Percentiles rank a stretch among this genome's conserved stretches.
Conservation (phyloP, 176 grass and related monocot genomes). For the Zea luxurians region DNA sequence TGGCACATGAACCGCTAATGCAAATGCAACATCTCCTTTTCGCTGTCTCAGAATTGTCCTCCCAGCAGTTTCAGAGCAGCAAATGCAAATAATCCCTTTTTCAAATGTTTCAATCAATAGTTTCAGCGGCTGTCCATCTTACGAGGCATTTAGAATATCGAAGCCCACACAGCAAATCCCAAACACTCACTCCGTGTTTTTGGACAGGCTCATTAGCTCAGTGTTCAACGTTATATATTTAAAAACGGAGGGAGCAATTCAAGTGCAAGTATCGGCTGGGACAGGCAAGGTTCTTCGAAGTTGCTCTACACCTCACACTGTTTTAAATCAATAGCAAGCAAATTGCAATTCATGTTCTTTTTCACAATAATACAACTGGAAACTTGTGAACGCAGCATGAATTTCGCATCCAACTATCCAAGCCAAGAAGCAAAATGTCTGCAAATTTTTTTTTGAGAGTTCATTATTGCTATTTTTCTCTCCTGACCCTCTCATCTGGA, state of each 20-base stretch:
- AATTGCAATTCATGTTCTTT: neutral
- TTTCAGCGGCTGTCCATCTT: neutral
- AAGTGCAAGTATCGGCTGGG: neutral
- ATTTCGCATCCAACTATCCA: neutral
- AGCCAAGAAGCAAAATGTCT: neutral
- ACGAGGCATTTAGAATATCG: neutral
- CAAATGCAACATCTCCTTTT: neutral
- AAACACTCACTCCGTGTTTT: too few relatives aligned
- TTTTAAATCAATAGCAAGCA: neutral
- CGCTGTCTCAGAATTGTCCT: neutral
- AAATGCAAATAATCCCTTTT: neutral
- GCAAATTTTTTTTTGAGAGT: neutral
- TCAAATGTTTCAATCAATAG: neutral
- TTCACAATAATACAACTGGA: neutral
- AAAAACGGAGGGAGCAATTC: too few relatives aligned
- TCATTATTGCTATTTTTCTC: neutral
- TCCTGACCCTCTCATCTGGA: neutral
- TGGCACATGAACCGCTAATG: constrained; percentile 7
- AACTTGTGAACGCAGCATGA: neutral
- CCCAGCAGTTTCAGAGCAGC: constrained; percentile 13
- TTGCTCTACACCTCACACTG: neutral
- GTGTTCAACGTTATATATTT: neutral
- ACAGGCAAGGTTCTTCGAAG: neutral
- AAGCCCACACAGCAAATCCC: neutral
- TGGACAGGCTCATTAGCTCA: too few relatives aligned